phyloP scores from a whole-genome alignment of 2,329 filamentous ascomycete species.

The Monosporascus sp. region DNA sequence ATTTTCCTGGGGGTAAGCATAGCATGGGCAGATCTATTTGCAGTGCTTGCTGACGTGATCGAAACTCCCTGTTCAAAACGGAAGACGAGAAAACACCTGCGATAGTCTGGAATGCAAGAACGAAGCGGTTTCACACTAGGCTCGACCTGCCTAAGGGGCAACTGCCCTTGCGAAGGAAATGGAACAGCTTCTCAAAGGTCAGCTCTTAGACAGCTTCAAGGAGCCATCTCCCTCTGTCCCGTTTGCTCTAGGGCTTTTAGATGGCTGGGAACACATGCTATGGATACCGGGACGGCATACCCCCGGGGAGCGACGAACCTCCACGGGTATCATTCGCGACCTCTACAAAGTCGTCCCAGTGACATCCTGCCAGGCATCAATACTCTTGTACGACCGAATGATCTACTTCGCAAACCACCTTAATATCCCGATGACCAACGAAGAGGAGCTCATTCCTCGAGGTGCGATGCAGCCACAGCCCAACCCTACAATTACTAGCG shows the following conservation, averaged over 20 bases:
- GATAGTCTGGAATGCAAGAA: slow-evolving; percentile 34
- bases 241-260: slow-evolving; percentile 12
- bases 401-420: slow-evolving; percentile 42
- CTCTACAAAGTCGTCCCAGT: neutral
- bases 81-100: slow-evolving; percentile 22
- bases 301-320: slow-evolving; percentile 4
- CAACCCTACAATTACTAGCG: slow-evolving; percentile 38
- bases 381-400: slow-evolving; percentile 40
- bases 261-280: slow-evolving; percentile 42
- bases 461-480: slow-evolving; percentile 43
- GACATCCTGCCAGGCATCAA: slow-evolving; percentile 37
- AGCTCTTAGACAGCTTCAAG: slow-evolving; percentile 32
- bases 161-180: slow-evolving; percentile 28
- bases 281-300: slow-evolving; percentile 25
- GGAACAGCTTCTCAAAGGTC: slow-evolving; percentile 29
- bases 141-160: slow-evolving; percentile 28
- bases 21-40: neutral
- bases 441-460: slow-evolving; percentile 29
- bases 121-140: slow-evolving; percentile 33
- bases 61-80: slow-evolving; percentile 5
- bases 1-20: slow-evolving; percentile 33
- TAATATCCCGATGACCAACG: slow-evolving; percentile 39
- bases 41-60: neutral
- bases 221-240: slow-evolving; percentile 4
- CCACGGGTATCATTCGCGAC: neutral